Evolutionary conservation across 2,329 filamentous ascomycete species (phyloP).

Genomic region (Pseudogymnoascus verrucosus): DNA sequence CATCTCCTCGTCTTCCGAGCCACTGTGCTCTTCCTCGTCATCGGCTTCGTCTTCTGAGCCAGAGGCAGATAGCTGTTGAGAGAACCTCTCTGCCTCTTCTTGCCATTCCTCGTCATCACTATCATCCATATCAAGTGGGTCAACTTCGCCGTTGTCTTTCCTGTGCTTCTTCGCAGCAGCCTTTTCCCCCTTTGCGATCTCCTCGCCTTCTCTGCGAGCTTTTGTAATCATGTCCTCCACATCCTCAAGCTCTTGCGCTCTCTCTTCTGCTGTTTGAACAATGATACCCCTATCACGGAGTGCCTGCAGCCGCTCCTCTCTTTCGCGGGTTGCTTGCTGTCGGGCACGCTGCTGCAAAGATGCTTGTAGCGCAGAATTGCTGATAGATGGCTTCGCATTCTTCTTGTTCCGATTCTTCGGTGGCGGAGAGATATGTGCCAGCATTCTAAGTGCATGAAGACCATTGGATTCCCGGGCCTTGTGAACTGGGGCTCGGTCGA

Average conservation of each 20-base stretch:
- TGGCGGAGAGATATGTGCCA: conserved; percentile 64
- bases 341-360: conserved; percentile 64
- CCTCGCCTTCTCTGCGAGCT: conserved; percentile 70
- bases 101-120: conserved; percentile 49
- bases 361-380: conserved; percentile 58
- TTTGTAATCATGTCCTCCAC: conserved; percentile 84
- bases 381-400: conserved; percentile 51
- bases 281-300: conserved; percentile 73
- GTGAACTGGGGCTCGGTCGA: conserved; percentile 59
- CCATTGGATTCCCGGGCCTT: conserved; percentile 56
- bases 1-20: conserved; percentile 39
- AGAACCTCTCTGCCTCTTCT: conserved; percentile 36
- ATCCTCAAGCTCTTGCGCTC: conserved; percentile 70
- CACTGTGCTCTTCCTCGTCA: conserved; percentile 24
- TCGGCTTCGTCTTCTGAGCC: conserved; percentile 27
- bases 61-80: conserved; percentile 37
- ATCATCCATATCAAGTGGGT: conserved; percentile 38
- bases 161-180: conserved; percentile 60
- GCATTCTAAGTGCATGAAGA: conserved; percentile 59
- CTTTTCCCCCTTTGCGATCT: conserved; percentile 70
- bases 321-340: conserved; percentile 70
- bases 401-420: conserved; percentile 40
- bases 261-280: conserved; percentile 79
- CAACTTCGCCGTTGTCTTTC: conserved; percentile 36
- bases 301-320: conserved; percentile 66